phyloP scores from a whole-genome alignment of 2,329 filamentous ascomycete genomes.

The Dothidotthia symphoricarpi region DNA sequence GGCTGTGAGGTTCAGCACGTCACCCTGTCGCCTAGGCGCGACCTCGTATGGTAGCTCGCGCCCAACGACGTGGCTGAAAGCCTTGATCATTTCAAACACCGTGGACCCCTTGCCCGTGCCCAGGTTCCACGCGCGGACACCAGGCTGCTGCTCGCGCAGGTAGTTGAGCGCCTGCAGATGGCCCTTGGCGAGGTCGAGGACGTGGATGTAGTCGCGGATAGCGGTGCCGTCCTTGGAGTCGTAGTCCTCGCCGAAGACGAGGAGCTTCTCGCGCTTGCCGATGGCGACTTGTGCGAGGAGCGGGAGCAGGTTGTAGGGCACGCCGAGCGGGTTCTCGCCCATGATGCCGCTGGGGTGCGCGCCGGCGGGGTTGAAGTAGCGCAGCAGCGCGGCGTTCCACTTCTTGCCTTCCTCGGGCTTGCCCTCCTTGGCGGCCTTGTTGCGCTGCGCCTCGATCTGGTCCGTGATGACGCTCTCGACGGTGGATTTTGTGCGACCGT shows the following conservation, averaged over 20 bases:
- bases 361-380: slow-evolving; percentile 97
- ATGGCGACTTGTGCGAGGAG: slow-evolving; percentile 94
- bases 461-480: slow-evolving; percentile 93
- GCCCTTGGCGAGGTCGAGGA: slow-evolving; percentile 81
- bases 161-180: slow-evolving; percentile 89
- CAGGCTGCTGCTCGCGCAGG: slow-evolving; percentile 78
- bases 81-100: slow-evolving; percentile 95
- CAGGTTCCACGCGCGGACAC: slow-evolving; percentile 93
- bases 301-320: slow-evolving; percentile 93
- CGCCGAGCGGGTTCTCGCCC: slow-evolving; percentile 95
- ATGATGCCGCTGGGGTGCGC: slow-evolving; percentile 94
- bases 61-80: slow-evolving; percentile 84
- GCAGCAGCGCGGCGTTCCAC: slow-evolving; percentile 89
- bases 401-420: slow-evolving; percentile 60
- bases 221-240: slow-evolving; percentile 84
- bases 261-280: slow-evolving; percentile 87
- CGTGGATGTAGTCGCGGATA: slow-evolving; percentile 98
- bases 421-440: slow-evolving; percentile 75
- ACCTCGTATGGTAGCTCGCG: slow-evolving; percentile 85
- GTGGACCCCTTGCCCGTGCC: slow-evolving; percentile 93
- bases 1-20: slow-evolving; percentile 92
- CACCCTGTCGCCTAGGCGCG: slow-evolving; percentile 75
- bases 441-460: slow-evolving; percentile 81
- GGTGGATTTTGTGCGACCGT: slow-evolving; percentile 92
- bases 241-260: slow-evolving; percentile 96